Conservation (phyloP, 345 rosid species). For the Rhodamnia rubescens region DNA sequence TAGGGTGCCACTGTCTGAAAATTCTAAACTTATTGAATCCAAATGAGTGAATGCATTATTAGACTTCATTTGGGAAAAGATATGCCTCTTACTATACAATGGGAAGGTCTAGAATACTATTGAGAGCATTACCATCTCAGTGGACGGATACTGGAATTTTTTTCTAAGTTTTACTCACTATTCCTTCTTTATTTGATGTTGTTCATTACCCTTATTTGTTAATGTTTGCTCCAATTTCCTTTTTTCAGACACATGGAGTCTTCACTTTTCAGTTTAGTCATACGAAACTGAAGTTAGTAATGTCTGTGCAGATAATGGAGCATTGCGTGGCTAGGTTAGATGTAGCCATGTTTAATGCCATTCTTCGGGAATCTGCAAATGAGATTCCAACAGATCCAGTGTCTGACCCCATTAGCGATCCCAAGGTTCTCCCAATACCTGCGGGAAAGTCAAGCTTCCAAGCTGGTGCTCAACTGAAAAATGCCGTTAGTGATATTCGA, state of each 20-base stretch:
- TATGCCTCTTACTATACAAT: neutral
- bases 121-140: neutral
- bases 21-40: neutral
- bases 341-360: conserved; percentile 94
- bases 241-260: neutral
- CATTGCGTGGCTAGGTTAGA: conserved; percentile 87
- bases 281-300: neutral
- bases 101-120: neutral
- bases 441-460: conserved; percentile 72
- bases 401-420: conserved; percentile 85
- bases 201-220: neutral
- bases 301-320: conserved; percentile 67
- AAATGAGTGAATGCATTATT: neutral
- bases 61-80: neutral
- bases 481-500: conserved; percentile 36
- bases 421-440: conserved; percentile 79
- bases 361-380: conserved; percentile 80
- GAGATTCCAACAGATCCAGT: conserved; percentile 93
- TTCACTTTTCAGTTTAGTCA: neutral
- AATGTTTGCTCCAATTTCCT: neutral
- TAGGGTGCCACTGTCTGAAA: neutral
- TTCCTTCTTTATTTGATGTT: neutral
- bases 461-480: conserved; percentile 82
- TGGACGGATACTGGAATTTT: neutral
- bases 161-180: neutral